Conservation (phyloP, 1,139 yeast species). For the Scheffersomyces lignicola region DNA sequence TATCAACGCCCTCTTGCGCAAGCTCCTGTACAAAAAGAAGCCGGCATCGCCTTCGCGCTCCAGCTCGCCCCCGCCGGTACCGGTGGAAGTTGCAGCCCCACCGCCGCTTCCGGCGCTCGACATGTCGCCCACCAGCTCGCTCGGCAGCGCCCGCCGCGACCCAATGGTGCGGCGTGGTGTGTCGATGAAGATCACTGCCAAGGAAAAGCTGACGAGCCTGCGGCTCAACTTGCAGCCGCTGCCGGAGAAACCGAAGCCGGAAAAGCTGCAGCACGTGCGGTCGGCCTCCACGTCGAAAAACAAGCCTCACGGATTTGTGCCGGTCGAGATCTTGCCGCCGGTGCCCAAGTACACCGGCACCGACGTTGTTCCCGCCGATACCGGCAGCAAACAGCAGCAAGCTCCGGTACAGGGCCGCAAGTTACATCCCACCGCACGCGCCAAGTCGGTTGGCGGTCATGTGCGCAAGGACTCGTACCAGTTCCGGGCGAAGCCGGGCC, state of each 20-base stretch:
- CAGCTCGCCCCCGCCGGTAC: slow-evolving; percentile 13
- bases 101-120: slow-evolving; percentile 10
- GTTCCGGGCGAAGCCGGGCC: slow-evolving; percentile 18
- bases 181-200: slow-evolving; percentile 62
- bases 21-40: slow-evolving; percentile 37
- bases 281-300: slow-evolving; percentile 28
- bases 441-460: slow-evolving; percentile 82
- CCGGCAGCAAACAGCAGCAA: slow-evolving; percentile 2
- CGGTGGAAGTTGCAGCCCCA: slow-evolving; percentile 8
- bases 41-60: slow-evolving; percentile 17
- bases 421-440: slow-evolving; percentile 83
- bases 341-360: slow-evolving; percentile 38
- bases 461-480: slow-evolving; percentile 60
- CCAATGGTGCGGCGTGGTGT: slow-evolving; percentile 63
- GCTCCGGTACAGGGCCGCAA: slow-evolving; percentile 16
- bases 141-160: slow-evolving; percentile 24
- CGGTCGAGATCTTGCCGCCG: slow-evolving; percentile 52
- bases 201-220: slow-evolving; percentile 41
- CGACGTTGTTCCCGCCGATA: slow-evolving; percentile 8
- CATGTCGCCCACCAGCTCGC: slow-evolving; percentile 8
- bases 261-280: slow-evolving; percentile 23
- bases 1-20: slow-evolving; percentile 39
- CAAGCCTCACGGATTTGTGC: slow-evolving; percentile 43
- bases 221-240: slow-evolving; percentile 22
- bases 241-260: slow-evolving; percentile 10